Evolutionary conservation across 495 filamentous ascomycete genomes (phyloP), one percentile per base, ranked within the genome.

Genomic region (Pseudevernia furfuracea): DNA sequence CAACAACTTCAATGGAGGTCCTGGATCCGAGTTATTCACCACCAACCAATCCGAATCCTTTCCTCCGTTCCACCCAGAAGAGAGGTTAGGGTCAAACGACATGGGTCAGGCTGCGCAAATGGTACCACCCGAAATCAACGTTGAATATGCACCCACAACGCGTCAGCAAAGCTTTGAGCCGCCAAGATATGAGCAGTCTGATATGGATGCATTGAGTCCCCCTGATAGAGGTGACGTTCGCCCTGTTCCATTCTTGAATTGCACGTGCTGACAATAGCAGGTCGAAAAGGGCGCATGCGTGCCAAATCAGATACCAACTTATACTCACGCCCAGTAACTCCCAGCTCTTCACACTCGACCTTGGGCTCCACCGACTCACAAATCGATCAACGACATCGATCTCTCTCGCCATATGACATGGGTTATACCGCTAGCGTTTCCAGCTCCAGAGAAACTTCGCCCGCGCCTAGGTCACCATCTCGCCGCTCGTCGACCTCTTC

Each of bases 131-230:
- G 89, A 91, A 49, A 97, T 98, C 72, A 94, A 92, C 70, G 91
- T 98, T 68, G 87, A 96, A 72, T 91, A 91, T 73, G 94, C 93
- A 8, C 93, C 93, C 30, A 91, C 91, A n/a, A 83, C 90, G 15
- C 79, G 82, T 57, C 87, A 84, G 69, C 82, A 78, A 30, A 86
- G 81, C 59, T 91, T 95, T 68, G 88, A 89, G 57, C 85, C 84
- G 48, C 77, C 81, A 19, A 92, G 89, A 68, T 78, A 81, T 57
- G 72, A 76, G 19, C 79, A 75, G 10, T 9, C 28, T 0, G 85
- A 94, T 68, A 77, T 86, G 28, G 88, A 93, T 71, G 89, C 90
- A 28, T 75, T 98, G 65, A 93, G 87, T 60, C 92, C 92, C 23
- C 92, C 92, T 14, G 85, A 90, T 60, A 85, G 91, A 81, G 84